Evolutionary conservation across 1,284 basidiomycete genomes (phyloP).

Genomic region (Microbotryum intermedium): DNA sequence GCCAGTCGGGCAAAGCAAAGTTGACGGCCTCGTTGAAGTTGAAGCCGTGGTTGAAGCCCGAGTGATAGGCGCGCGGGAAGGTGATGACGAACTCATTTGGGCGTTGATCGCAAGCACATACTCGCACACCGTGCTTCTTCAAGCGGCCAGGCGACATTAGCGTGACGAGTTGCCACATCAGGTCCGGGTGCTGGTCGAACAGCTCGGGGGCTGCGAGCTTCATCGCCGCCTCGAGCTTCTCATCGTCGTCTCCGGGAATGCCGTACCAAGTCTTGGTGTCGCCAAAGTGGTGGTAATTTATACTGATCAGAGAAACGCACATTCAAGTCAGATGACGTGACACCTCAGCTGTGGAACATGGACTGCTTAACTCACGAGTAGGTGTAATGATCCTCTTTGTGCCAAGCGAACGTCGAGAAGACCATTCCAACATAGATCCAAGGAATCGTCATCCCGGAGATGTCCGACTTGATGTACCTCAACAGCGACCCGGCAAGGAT

Average conservation of each 20-base stretch:
- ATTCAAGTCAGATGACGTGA: background rate
- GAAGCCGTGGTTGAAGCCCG: conserved; percentile 59
- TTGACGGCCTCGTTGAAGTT: conserved; percentile 99
- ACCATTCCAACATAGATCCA: conserved; percentile 99
- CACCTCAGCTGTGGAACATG: background rate
- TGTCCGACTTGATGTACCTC: conserved; percentile 91
- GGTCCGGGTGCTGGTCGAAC: conserved; percentile 95
- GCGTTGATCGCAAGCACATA: conserved; percentile 90
- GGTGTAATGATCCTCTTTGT: conserved; percentile 99
- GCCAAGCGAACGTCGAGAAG: conserved; percentile 99
- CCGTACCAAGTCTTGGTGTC: conserved; percentile 99
- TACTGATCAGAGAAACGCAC: conserved; percentile 13
- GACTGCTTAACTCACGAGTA: conserved; percentile 48
- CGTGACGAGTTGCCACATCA: conserved; percentile 95
- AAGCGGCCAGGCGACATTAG: conserved; percentile 92
- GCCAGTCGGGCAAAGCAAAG: conserved; percentile 95
- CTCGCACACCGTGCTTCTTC: conserved; percentile 79
- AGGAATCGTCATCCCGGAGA: conserved; percentile 98
- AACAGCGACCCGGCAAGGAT: conserved; percentile 36
- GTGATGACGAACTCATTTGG: conserved; percentile 97
- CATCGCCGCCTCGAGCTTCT: conserved; percentile 94
- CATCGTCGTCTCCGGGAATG: conserved; percentile 85
- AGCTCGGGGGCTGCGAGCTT: conserved; percentile 91
- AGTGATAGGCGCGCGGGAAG: conserved; percentile 96
- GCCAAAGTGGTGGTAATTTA: conserved; percentile 66